Percentiles rank a stretch among this genome's conserved stretches.
phyloP scores from a whole-genome alignment of 768 basidiomycete species.

The Boletus rubropictus region DNA sequence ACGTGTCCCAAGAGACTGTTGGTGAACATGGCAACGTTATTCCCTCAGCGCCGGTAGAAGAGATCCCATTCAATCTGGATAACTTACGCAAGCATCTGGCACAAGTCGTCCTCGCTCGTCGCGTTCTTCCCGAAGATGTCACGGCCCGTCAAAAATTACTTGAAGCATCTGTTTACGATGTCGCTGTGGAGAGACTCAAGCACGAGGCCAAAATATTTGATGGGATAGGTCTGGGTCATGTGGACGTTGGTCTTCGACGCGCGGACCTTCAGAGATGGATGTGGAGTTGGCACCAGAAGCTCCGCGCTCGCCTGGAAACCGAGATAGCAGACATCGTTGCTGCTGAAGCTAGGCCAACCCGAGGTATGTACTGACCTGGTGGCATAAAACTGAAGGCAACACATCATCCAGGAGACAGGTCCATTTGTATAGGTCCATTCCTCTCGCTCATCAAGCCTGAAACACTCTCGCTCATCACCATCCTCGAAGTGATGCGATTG shows the following conservation, averaged over 20 bases:
- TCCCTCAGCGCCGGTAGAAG: slow-evolving; percentile 20
- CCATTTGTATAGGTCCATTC: slow-evolving; percentile 56
- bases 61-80: slow-evolving; percentile 71
- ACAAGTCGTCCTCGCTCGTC: slow-evolving; percentile 55
- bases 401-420: slow-evolving; percentile 6
- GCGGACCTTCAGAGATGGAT: slow-evolving; percentile 68
- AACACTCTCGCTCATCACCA: slow-evolving; percentile 81
- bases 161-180: slow-evolving; percentile 82
- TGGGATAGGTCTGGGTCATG: slow-evolving; percentile 48
- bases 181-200: slow-evolving; percentile 65
- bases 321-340: slow-evolving; percentile 46
- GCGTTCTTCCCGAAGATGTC: slow-evolving; percentile 61
- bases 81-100: slow-evolving; percentile 66
- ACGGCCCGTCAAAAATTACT: slow-evolving; percentile 72
- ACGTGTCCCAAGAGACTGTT: slow-evolving; percentile 15
- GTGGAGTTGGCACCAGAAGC: slow-evolving; percentile 76
- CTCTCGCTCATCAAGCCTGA: slow-evolving; percentile 68
- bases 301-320: slow-evolving; percentile 44
- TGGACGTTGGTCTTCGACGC: slow-evolving; percentile 38
- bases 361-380: slow-evolving; percentile 14
- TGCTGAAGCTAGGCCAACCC: slow-evolving; percentile 29
- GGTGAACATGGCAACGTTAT: slow-evolving; percentile 18
- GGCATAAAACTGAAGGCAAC: neutral
- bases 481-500: slow-evolving; percentile 82
- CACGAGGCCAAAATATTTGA: slow-evolving; percentile 57